Conservation (phyloP, 1,139 yeast species). For the Scheffersomyces illinoinensis region DNA sequence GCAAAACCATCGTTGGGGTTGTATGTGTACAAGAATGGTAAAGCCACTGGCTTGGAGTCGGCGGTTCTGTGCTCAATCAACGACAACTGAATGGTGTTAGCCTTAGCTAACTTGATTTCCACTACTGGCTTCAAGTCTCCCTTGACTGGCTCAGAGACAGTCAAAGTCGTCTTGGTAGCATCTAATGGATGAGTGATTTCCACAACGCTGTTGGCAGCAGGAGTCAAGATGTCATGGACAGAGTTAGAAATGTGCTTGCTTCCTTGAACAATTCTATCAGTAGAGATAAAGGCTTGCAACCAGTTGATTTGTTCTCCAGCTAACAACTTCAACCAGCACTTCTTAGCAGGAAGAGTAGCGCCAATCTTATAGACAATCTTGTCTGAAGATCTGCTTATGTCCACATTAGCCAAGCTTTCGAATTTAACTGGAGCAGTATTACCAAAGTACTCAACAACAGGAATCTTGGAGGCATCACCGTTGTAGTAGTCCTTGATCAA, state of each 20-base stretch:
- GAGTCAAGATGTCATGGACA: constrained; percentile 75
- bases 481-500: constrained; percentile 69
- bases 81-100: constrained; percentile 59
- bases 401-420: constrained; percentile 19
- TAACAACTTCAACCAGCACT: constrained; percentile 74
- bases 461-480: constrained; percentile 71
- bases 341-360: constrained; percentile 46
- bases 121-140: constrained; percentile 75
- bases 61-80: constrained; percentile 90
- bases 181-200: constrained; percentile 56
- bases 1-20: constrained; percentile 89
- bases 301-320: constrained; percentile 82
- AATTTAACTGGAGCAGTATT: constrained; percentile 50
- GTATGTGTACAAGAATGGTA: constrained; percentile 78
- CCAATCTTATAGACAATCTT: constrained; percentile 50
- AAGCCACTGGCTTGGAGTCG: constrained; percentile 69
- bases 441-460: constrained; percentile 88
- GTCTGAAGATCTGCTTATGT: constrained; percentile 36
- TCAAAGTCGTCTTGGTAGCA: constrained; percentile 57
- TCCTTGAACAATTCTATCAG: constrained; percentile 83
- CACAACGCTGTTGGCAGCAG: constrained; percentile 64
- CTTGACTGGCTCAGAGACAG: constrained; percentile 68
- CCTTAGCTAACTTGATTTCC: constrained; percentile 51
- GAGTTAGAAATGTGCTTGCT: constrained; percentile 78
- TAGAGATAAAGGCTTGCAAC: constrained; percentile 87